Evolutionary conservation across 345 rosid genomes (phyloP), one percentile per base, ranked within the genome.

Genomic region (Viola odorata): DNA sequence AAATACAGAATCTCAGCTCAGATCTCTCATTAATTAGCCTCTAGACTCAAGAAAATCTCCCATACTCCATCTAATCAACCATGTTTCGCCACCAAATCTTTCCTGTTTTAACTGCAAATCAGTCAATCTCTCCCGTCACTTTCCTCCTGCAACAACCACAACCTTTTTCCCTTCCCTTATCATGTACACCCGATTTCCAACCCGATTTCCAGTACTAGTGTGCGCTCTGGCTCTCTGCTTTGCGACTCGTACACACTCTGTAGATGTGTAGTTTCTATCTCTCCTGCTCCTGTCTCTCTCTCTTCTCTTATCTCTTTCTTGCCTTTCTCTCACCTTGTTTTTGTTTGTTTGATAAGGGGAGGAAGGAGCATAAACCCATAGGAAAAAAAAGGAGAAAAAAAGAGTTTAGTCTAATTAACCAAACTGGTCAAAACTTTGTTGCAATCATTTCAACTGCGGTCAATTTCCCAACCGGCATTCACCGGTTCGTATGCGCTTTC

Each of bases 391-490:
- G n/a, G 69, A 70, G 80, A 68, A 23, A 23, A 23, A 23, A 23
- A 23, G 32, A 23, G 32, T 23, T 23, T 23, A 23, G 32, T 23
- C 2, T 23, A 67, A 78, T 84, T 76, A 80, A 85, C 85, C 91
- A 80, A 71, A 73, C 78, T 73, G 75, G 85, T 84, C 89, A 81
- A 84, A 75, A 77, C 75, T 68, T 14, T 0, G 66, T 45, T n/a
- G 58, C 88, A 76, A 85, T 83, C 73, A 83, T 85, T 84, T 80
- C 84, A 84, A 84, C 91, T 74, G 79, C 82, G 79, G 96, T 88
- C 82, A 85, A 85, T 76, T 80, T 80, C 78, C 85, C 83, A 57
- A 84, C 87, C 78, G 88, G 75, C 74, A 75, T 16, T 73, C 52
- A 59, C 83, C 84, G 74, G 88, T 79, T 53, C n/a, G 37, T 44